These are phyloP conservation scores for Phytophthora nicotianae DNA, from an alignment of 352 stramenopile species.

Conservation along the genomic window DNA sequence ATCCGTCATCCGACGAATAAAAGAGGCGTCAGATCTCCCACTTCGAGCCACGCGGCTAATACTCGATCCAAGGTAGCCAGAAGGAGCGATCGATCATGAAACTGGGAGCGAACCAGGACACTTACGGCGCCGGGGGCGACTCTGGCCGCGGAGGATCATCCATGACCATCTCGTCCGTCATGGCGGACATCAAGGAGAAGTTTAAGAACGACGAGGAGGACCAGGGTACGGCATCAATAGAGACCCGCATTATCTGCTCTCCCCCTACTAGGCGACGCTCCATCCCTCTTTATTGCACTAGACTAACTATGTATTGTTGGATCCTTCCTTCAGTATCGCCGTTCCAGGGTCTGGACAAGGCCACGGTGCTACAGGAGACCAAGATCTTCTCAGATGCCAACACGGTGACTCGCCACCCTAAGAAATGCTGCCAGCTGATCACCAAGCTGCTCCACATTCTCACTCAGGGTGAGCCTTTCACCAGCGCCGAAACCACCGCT, in stretches of 20 bases:
- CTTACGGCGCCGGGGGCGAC: conserved; percentile 46
- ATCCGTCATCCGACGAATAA: conserved; percentile 7
- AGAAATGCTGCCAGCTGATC: conserved; percentile 99
- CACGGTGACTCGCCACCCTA: conserved; percentile 96
- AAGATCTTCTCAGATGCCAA: conserved; percentile 99
- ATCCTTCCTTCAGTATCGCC: conserved; percentile 62
- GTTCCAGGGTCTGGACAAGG: conserved; percentile 96
- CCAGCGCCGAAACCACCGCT: conserved; percentile 94
- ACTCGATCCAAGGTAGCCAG: conserved; percentile 27
- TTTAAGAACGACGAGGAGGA: conserved; percentile 99
- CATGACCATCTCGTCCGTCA: conserved; percentile 81
- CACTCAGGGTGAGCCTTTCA: conserved; percentile 97
- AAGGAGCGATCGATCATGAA: conserved; percentile 56
- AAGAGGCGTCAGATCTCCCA: conserved; percentile 5
- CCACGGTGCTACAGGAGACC: conserved; percentile 97
- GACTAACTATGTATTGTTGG: conserved; percentile 3
- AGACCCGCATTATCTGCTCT: conserved; percentile 9
- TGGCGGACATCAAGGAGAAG: conserved; percentile 98
- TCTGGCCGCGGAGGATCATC: conserved; percentile 39
- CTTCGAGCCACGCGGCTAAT: conserved; percentile 35
- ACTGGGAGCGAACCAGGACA: conserved; percentile 59
- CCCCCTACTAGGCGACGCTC: neutral
- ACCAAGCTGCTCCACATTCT: conserved; percentile 99
- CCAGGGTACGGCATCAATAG: conserved; percentile 51
- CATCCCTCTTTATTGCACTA: neutral